phyloP scores from a whole-genome alignment of 768 basidiomycete genomes.

The Rhodosporidiobolus sp. region DNA sequence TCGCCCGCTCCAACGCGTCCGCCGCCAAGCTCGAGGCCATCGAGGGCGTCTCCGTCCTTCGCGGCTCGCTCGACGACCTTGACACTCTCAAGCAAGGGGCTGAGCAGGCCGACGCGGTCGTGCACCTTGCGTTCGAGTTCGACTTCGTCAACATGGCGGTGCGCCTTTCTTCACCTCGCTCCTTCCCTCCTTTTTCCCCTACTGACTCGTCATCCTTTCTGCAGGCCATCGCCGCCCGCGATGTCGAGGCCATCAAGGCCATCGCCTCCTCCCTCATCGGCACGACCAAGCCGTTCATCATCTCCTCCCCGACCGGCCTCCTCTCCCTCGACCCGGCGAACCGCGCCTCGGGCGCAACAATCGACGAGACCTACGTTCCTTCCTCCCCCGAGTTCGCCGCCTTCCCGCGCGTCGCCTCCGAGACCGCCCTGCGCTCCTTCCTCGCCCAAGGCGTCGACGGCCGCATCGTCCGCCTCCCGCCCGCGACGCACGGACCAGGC shows the following conservation, averaged over 20 bases:
- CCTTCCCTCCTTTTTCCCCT: too few relatives aligned
- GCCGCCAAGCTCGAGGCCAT: slow-evolving; percentile 22
- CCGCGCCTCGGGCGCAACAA: background rate
- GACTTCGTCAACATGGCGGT: background rate
- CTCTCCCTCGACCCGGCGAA: slow-evolving; percentile 20
- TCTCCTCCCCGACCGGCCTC: slow-evolving; percentile 20
- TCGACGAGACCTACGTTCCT: background rate
- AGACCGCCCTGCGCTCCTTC: background rate
- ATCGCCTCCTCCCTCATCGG: background rate
- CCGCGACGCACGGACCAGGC: slow-evolving; percentile 10
- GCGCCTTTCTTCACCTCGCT: too few relatives aligned
- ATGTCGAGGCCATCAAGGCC: background rate
- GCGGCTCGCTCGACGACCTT: slow-evolving; percentile 43
- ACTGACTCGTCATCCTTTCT: background rate
- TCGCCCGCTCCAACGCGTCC: slow-evolving; percentile 22
- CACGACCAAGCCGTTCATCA: slow-evolving; percentile 10
- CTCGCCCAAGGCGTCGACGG: background rate
- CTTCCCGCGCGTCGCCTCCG: background rate
- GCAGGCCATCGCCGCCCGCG: background rate
- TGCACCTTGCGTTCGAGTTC: slow-evolving; percentile 27
- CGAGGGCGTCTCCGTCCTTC: slow-evolving; percentile 14
- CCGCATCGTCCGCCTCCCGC: slow-evolving; percentile 9
- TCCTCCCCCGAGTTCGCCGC: background rate
- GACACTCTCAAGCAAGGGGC: slow-evolving; percentile 17
- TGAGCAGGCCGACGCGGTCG: slow-evolving; percentile 22